Evolutionary conservation across 2,329 filamentous ascomycete genomes (phyloP).

Genomic region (Cladosporium sp.): DNA sequence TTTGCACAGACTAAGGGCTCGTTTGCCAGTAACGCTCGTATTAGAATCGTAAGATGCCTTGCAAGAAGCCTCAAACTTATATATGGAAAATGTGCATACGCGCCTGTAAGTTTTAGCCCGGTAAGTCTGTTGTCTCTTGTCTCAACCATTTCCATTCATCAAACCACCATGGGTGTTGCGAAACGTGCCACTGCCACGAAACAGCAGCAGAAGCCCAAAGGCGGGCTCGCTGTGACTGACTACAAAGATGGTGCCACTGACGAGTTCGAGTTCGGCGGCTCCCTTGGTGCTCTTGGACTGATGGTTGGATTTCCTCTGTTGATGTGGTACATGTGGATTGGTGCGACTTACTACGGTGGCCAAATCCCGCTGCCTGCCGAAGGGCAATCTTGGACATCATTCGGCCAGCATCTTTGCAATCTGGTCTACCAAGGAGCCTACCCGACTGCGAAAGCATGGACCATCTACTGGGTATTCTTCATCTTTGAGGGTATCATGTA

Average conservation of each 20-base stretch:
- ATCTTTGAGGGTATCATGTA: constrained; percentile 82
- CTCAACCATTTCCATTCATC: too few relatives aligned
- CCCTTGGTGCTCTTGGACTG: constrained; percentile 72
- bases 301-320: constrained; percentile 91
- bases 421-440: constrained; percentile 82
- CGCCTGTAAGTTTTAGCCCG: neutral
- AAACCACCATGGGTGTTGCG: neutral
- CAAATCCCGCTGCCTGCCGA: constrained; percentile 61
- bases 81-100: neutral
- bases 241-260: constrained; percentile 43
- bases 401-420: constrained; percentile 67
- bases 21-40: neutral
- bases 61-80: neutral
- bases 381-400: constrained; percentile 60
- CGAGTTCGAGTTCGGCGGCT: constrained; percentile 80
- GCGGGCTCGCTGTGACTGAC: constrained; percentile 27
- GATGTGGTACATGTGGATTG: constrained; percentile 99
- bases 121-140: neutral
- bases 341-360: constrained; percentile 87
- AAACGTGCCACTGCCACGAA: constrained; percentile 1
- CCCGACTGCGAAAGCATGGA: constrained; percentile 79
- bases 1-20: neutral
- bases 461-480: constrained; percentile 93
- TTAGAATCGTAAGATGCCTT: constrained; percentile 1
- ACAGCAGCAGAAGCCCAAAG: constrained; percentile 14